Evolutionary conservation across 306 rosid genomes (phyloP).

Genomic region (Gleditsia sinensis): DNA sequence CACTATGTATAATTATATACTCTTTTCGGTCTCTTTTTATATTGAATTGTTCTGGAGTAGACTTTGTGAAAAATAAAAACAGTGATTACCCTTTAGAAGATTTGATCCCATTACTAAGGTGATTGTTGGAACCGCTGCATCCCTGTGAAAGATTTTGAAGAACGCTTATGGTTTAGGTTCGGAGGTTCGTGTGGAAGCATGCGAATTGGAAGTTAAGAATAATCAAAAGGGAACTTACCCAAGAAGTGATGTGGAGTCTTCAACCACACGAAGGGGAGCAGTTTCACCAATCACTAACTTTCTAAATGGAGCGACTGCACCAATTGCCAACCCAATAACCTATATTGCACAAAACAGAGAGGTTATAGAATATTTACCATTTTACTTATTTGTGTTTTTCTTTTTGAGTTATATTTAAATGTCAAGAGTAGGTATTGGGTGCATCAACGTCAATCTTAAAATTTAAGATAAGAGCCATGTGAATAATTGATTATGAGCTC

Average conservation of each 20-base stretch:
- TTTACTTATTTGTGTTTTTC: no score
- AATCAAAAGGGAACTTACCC: conserved; percentile 42
- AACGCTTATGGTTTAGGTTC: no score
- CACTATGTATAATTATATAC: not conserved
- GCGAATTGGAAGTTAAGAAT: no score
- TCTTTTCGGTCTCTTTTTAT: not conserved
- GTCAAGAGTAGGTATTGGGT: no score
- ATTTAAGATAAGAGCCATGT: no score
- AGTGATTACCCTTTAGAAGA: conserved; percentile 50
- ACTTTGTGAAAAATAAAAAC: no score
- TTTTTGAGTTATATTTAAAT: no score
- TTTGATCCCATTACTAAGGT: conserved; percentile 58
- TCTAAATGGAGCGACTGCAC: conserved; percentile 45
- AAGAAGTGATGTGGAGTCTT: conserved; percentile 43
- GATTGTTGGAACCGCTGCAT: conserved; percentile 58
- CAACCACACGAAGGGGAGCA: conserved; percentile 55
- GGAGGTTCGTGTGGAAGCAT: no score
- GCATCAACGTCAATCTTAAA: no score
- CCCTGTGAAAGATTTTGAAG: conserved; percentile 26
- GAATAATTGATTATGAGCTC: no score
- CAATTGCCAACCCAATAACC: conserved; percentile 48
- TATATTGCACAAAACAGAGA: not conserved
- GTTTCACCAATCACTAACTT: conserved; percentile 36
- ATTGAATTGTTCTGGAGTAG: no score
- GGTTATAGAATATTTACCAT: no score